Evolutionary conservation across 1,284 basidiomycete genomes (phyloP).

Genomic region (Trichosporon coremiiforme): DNA sequence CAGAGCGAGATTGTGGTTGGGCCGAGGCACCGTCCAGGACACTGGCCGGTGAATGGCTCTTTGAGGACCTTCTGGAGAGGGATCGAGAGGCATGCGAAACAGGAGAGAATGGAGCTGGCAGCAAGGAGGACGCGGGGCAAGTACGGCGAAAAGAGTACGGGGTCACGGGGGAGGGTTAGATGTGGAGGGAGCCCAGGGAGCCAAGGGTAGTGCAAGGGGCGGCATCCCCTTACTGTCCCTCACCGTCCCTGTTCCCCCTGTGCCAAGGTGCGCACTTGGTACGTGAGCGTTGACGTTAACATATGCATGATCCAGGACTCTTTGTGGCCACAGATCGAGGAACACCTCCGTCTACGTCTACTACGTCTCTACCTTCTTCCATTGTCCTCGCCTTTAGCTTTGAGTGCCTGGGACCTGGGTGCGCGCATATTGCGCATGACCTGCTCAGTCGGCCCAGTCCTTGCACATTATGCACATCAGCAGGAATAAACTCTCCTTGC

Average conservation of each 20-base stretch:
- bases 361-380: not conserved
- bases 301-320: constrained; percentile 17
- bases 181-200: not conserved
- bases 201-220: no score
- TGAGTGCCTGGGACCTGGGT: constrained; percentile 2
- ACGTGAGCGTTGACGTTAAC: constrained; percentile 15
- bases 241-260: constrained; percentile 17
- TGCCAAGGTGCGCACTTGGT: not conserved
- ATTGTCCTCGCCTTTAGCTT: not conserved
- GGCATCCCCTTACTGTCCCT: no score
- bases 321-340: not conserved
- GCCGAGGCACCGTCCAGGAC: not conserved
- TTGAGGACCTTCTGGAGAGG: not conserved
- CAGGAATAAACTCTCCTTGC: no score
- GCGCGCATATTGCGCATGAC: no score
- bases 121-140: not conserved
- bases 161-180: not conserved
- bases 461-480: not conserved
- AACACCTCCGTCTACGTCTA: not conserved
- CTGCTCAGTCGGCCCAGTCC: not conserved
- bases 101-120: not conserved
- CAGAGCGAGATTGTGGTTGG: not conserved
- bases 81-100: not conserved
- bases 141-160: not conserved
- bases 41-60: not conserved